Evolutionary conservation across 2,329 filamentous ascomycete genomes (phyloP).

Genomic region (Colletotrichum neosansevieriae): DNA sequence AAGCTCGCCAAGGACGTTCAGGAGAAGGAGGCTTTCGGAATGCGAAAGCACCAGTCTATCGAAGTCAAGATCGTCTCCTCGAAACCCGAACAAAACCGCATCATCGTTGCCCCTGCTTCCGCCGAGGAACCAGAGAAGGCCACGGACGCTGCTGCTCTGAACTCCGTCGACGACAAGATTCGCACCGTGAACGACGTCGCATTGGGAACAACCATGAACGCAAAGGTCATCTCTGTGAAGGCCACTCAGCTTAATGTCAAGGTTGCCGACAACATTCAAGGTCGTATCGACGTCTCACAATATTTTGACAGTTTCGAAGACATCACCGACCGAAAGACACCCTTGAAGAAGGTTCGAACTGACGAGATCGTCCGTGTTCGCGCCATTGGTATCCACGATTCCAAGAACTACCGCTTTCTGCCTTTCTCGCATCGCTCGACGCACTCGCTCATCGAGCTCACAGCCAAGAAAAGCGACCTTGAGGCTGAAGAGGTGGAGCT

Average conservation of each 20-base stretch:
- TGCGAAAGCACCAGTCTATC: slow-evolving; percentile 82
- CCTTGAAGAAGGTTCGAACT: slow-evolving; percentile 78
- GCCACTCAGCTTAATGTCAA: slow-evolving; percentile 93
- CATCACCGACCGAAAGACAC: slow-evolving; percentile 84
- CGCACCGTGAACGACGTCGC: slow-evolving; percentile 77
- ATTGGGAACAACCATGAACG: slow-evolving; percentile 80
- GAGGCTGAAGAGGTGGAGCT: slow-evolving; percentile 59
- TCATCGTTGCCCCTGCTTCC: slow-evolving; percentile 67
- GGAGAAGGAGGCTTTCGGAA: slow-evolving; percentile 78
- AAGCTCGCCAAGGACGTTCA: slow-evolving; percentile 80
- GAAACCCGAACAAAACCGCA: slow-evolving; percentile 76
- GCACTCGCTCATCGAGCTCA: slow-evolving; percentile 88
- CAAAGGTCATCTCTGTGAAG: slow-evolving; percentile 85
- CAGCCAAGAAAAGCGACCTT: slow-evolving; percentile 78
- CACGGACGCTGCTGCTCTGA: slow-evolving; percentile 51
- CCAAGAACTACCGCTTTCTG: slow-evolving; percentile 89
- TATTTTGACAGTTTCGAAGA: slow-evolving; percentile 90
- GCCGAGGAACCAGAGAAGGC: slow-evolving; percentile 53
- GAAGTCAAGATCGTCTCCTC: slow-evolving; percentile 78
- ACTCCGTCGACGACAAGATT: slow-evolving; percentile 72
- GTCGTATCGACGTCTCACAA: slow-evolving; percentile 93
- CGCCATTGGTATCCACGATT: slow-evolving; percentile 89
- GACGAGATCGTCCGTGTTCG: slow-evolving; percentile 80
- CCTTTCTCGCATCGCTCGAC: slow-evolving; percentile 88
- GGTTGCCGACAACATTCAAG: slow-evolving; percentile 87